Base-by-base conservation (phyloP, 805 yeast species). In the Candida sphagnicola region DNA sequence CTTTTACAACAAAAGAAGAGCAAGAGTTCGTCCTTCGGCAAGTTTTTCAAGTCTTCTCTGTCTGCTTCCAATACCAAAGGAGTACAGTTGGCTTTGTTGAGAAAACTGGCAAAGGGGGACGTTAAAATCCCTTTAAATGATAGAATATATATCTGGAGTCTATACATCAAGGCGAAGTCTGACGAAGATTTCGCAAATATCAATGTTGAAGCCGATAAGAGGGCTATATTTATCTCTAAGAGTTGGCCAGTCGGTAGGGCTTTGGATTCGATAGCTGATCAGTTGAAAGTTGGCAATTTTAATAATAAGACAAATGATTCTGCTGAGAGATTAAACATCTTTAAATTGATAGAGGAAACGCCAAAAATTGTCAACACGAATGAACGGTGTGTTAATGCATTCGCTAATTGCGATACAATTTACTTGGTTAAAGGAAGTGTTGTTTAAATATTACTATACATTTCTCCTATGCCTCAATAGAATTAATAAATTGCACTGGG, bases 181-280 rank as follows among this genome's bases (percentile, higher is more conserved):
- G 66, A 62, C 28, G 56, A 50, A 5, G 60, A 56, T 8, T 43
- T 60, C 13, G 43, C 41, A 21, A 44, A 48, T 3, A 51, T 63
- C 13, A 53, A 61, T 39, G 47, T 51, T 5, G 59, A 53, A 8
- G 50, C 50, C 21, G 61, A 54, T 37, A 42, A 59, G 28, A 53
- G 50, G 14, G 63, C 72, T 1, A 50, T 77, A 14, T 80, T 51
- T 53, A 70, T 78, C 11, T 75, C 77, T 13, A 74, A 69, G 40
- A 58, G 67, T 19, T 79, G 84, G 83, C 75, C 80, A 0, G 70
- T 78, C 23, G 86, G 86, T 1, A 57, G 78, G 39, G 70, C 77
- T 13, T 53, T 80, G 24, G 86, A 80, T 52, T 65, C 68, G 17
- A 65, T 74, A 5, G 72, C 82, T 6, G 72, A 68, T 19, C 50